phyloP scores from a whole-genome alignment of 495 filamentous ascomycete species.

The Thermothielavioides terrestris region DNA sequence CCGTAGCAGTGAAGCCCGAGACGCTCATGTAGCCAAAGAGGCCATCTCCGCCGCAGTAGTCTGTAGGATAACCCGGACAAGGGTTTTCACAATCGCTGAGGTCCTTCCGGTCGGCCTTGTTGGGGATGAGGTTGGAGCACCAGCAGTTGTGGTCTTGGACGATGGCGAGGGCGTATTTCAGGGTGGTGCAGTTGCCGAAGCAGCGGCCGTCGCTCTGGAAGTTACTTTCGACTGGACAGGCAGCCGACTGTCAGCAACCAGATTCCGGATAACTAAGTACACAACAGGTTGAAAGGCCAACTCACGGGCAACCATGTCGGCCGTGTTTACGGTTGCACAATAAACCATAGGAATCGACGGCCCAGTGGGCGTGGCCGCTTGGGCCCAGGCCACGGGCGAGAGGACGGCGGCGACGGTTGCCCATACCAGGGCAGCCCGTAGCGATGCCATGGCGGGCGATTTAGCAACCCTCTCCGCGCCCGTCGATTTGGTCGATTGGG shows the following conservation, averaged over 20 bases:
- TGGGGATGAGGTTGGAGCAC: conserved; percentile 36
- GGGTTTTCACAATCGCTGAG: conserved; percentile 21
- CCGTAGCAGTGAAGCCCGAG: conserved; percentile 16
- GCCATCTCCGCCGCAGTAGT: conserved; percentile 34
- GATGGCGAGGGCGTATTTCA: conserved; percentile 32
- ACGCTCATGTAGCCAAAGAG: conserved; percentile 35
- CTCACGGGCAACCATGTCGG: conserved; percentile 27
- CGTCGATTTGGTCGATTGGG: not conserved
- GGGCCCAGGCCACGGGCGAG: conserved; percentile 2
- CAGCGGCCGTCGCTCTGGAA: conserved; percentile 43
- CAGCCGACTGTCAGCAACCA: not conserved
- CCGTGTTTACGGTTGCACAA: conserved; percentile 37
- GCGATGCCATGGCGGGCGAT: conserved; percentile 16
- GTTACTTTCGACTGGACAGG: conserved; percentile 27
- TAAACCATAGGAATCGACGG: conserved; percentile 30
- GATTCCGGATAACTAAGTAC: too few relatives aligned
- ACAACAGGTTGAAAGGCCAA: not conserved
- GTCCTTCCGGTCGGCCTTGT: conserved; percentile 22
- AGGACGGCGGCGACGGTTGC: conserved; percentile 14
- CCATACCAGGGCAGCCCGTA: conserved; percentile 16
- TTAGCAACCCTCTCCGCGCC: too few relatives aligned
- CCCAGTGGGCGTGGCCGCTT: not conserved
- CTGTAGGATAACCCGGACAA: conserved; percentile 36
- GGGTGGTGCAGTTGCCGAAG: conserved; percentile 25
- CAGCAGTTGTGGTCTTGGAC: conserved; percentile 33